Base-by-base conservation (phyloP, 495 filamentous ascomycete species). In the Aspergillus taichungensis region DNA sequence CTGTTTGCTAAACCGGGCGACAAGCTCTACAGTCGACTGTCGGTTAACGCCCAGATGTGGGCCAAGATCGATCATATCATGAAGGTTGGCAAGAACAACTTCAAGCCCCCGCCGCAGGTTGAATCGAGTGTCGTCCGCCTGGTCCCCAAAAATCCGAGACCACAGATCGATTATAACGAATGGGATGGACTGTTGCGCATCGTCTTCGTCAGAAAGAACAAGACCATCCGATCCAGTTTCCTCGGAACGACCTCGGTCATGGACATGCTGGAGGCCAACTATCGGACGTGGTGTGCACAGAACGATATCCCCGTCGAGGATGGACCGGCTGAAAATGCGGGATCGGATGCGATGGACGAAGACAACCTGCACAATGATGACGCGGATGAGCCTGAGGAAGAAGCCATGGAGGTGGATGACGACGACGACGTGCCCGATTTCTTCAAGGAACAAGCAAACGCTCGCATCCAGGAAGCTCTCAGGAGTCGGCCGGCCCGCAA, bases 1-100 rank as follows among this genome's bases (percentile, higher is more conserved):
- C 73, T 88, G 3, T 80, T 87, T 33, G 88, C 89, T 8, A 75
- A 78, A 13, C 83, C 87, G 0, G 82, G 81, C 6, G 88, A 95
- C 53, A 73, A 85, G 30, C 80, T 96, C 12, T 97, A 95, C 66
- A 85, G 82, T 50, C 78, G 91, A 9, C 76, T 96, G 29, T 82
- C 76, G 6, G 90, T 92, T 28, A 97, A 97, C 51, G 88, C 85
- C 18, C 92, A 96, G 61, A 95, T 96, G 77, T 95, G 86, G 84
- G 84, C 89, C 11, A 85, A 82, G 49, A 81, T 89, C 33, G 80
- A 80, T 37, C 88, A 94, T 57, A 83, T 94, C 53, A 84, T 90
- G 79, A 94, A 94, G 68, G 89, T 95, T 28, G 88, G 88, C 29
- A 83, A 82, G 52, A 90, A 91, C 63, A 97, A 96, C 69, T 96